These are phyloP conservation scores for Aspergillus indologenus DNA, from an alignment of 495 filamentous ascomycete genomes.

Conservation along the genomic window DNA sequence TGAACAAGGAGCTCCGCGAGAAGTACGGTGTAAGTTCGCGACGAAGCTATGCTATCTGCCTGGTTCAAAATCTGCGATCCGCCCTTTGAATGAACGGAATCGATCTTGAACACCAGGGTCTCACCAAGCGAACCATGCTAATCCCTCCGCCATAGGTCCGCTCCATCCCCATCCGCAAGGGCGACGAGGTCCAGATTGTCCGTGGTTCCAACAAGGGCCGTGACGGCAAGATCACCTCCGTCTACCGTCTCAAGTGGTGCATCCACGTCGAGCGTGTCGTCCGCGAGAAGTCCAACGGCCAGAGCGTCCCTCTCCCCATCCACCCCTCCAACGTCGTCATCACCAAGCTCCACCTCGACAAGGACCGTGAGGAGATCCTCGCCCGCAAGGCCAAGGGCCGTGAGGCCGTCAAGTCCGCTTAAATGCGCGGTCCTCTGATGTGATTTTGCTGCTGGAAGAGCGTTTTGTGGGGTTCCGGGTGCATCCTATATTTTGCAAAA, in stretches of 20 bases:
- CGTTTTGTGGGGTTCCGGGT: neutral
- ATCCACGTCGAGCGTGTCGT: conserved; percentile 89
- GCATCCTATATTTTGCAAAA: neutral
- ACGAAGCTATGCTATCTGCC: neutral
- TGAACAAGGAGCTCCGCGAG: conserved; percentile 92
- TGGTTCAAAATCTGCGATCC: neutral
- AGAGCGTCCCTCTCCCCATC: conserved; percentile 83
- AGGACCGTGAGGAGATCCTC: conserved; percentile 94
- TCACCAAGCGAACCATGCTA: conserved; percentile 30
- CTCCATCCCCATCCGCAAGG: conserved; percentile 95
- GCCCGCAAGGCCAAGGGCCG: conserved; percentile 77
- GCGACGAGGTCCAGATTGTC: conserved; percentile 88
- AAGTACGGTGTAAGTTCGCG: conserved; percentile 71
- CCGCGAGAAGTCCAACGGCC: conserved; percentile 92
- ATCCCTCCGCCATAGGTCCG: conserved; percentile 83
- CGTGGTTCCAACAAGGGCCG: conserved; percentile 91
- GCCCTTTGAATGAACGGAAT: neutral
- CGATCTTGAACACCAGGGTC: neutral
- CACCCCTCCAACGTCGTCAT: conserved; percentile 91
- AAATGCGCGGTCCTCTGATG: conserved; percentile 20
- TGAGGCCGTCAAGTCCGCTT: conserved; percentile 51
- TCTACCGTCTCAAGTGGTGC: conserved; percentile 97
- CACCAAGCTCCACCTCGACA: conserved; percentile 96
- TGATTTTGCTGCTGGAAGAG: neutral
- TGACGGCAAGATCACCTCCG: conserved; percentile 80